Conservation (phyloP, 176 grass and related monocot genomes). For the Ampelocalamus luodianensis region DNA sequence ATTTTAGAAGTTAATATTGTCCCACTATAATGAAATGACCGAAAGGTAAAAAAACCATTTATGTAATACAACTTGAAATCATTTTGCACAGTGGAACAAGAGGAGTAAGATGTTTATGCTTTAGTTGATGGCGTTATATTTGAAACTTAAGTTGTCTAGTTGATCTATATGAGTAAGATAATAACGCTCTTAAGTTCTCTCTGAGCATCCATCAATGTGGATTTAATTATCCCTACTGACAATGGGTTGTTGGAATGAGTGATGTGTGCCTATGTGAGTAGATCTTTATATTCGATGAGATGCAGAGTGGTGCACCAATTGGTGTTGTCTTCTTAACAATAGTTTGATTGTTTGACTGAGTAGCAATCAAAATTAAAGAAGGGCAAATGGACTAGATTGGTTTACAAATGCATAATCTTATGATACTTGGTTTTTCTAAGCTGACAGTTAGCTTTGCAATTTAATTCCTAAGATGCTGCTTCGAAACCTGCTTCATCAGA, state of each 20-base stretch:
- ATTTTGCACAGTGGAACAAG: background rate
- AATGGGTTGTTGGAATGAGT: background rate
- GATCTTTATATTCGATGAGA: background rate
- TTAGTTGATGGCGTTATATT: background rate
- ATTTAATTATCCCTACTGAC: background rate
- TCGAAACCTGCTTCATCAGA: constrained; percentile 1
- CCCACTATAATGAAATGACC: background rate
- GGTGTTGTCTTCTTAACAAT: background rate
- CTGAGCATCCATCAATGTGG: background rate
- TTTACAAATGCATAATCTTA: background rate
- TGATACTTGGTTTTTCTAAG: background rate
- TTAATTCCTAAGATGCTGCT: background rate
- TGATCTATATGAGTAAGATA: background rate
- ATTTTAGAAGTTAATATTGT: background rate
- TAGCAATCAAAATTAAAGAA: background rate
- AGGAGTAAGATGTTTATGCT: background rate
- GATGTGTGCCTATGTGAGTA: background rate
- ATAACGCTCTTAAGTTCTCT: background rate
- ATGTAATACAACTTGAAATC: background rate
- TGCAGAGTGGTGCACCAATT: background rate
- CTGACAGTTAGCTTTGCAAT: background rate
- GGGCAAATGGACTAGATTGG: background rate
- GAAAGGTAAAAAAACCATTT: constrained; percentile 8
- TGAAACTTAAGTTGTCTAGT: background rate
- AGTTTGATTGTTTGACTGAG: background rate